A percentile compares a stretch with the other conserved stretches of the same genome.
Evolutionary conservation across 2,329 filamentous ascomycete species (phyloP).

Genomic region (Colletotrichum falcatum): DNA sequence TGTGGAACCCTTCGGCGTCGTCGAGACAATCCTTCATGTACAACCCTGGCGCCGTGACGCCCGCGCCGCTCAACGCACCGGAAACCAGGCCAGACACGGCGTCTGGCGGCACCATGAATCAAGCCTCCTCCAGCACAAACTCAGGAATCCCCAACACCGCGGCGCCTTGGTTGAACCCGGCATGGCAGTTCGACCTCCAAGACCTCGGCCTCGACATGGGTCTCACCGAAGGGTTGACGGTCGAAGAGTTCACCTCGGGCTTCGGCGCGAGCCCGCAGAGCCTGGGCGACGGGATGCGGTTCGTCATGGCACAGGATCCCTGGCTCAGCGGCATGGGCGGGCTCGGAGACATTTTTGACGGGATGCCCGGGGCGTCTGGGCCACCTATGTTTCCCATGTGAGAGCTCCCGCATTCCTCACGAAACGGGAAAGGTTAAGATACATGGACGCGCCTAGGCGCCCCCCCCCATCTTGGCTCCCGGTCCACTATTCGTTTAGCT

Average conservation of each 20-base stretch:
- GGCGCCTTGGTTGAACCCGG: slow-evolving; percentile 23
- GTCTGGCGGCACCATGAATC: slow-evolving; percentile 6
- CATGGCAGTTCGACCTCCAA: slow-evolving; percentile 26
- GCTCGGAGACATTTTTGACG: slow-evolving; percentile 49
- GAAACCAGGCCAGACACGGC: slow-evolving; percentile 17
- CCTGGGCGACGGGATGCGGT: slow-evolving; percentile 47
- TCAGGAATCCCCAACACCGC: not conserved
- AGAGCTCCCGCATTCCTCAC: slow-evolving; percentile 3
- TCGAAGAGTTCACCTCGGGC: slow-evolving; percentile 40
- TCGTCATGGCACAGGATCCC: slow-evolving; percentile 53
- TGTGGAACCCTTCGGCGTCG: slow-evolving; percentile 44
- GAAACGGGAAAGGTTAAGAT: not conserved
- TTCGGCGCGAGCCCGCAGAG: slow-evolving; percentile 38
- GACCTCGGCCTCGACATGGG: slow-evolving; percentile 36
- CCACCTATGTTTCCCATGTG: slow-evolving; percentile 52
- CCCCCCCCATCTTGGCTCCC: not conserved
- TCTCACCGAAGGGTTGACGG: slow-evolving; percentile 35
- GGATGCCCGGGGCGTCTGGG: slow-evolving; percentile 47
- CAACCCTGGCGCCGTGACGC: slow-evolving; percentile 42
- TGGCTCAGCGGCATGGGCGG: slow-evolving; percentile 55
- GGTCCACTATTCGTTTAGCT: not conserved
- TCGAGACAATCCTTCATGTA: slow-evolving; percentile 54
- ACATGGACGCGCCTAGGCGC: not conserved
- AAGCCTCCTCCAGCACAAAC: not conserved
- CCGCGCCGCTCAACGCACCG: slow-evolving; percentile 17